A percentile compares a stretch with the other conserved stretches of the same genome.
Conservation (phyloP, 2,329 filamentous ascomycete genomes). For the Neofusicoccum kwambonambiense region DNA sequence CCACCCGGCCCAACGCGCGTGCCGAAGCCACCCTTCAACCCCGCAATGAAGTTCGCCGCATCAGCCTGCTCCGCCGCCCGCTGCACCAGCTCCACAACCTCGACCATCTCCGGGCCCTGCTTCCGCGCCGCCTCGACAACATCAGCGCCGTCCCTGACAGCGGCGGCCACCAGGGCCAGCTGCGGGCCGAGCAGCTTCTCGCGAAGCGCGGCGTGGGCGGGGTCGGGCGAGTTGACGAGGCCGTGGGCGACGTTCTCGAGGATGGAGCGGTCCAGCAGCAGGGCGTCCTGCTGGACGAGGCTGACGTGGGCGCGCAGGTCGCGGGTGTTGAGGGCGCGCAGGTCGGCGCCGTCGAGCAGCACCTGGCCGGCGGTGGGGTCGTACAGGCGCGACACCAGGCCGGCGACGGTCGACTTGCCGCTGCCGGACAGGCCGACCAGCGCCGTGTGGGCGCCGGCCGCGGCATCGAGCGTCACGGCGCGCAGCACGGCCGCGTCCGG, state of each 20-base stretch:
- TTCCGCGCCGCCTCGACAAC: constrained; percentile 45
- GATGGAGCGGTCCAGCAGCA: constrained; percentile 52
- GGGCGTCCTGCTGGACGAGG: constrained; percentile 53
- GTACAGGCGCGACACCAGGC: constrained; percentile 40
- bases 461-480: constrained; percentile 35
- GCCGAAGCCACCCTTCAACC: constrained; percentile 50
- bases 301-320: constrained; percentile 37
- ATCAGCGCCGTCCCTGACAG: constrained; percentile 51
- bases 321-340: constrained; percentile 39
- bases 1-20: constrained; percentile 54
- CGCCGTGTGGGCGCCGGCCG: constrained; percentile 40
- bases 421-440: constrained; percentile 34
- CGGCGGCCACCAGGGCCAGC: constrained; percentile 52
- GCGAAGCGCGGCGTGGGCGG: constrained; percentile 42
- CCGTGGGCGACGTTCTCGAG: constrained; percentile 56
- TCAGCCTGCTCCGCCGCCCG: constrained; percentile 58
- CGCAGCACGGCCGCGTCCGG: constrained; percentile 40
- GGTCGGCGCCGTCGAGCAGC: constrained; percentile 38
- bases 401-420: constrained; percentile 45
- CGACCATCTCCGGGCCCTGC: constrained; percentile 45
- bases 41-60: constrained; percentile 56
- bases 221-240: constrained; percentile 40
- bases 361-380: constrained; percentile 34
- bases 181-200: constrained; percentile 49
- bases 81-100: constrained; percentile 53